Conservation (phyloP, 441 rosid genomes). For the Syzygium syzygioides region DNA sequence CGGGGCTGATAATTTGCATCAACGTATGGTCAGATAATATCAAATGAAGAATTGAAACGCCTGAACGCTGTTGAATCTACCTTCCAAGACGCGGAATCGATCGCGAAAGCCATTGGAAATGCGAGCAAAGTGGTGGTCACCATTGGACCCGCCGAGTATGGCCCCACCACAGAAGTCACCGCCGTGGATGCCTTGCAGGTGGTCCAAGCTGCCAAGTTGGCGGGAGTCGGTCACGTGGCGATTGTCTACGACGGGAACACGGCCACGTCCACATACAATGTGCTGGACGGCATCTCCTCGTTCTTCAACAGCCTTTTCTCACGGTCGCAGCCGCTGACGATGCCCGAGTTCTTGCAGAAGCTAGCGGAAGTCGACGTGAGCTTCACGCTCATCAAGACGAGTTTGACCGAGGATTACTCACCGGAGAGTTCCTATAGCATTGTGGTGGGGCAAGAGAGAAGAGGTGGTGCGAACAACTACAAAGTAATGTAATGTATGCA, state of each 20-base stretch:
- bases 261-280: constrained; percentile 52
- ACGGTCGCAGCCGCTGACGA: constrained; percentile 45
- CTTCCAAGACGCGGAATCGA: constrained; percentile 60
- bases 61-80: constrained; percentile 85
- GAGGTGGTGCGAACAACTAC: constrained; percentile 51
- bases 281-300: constrained; percentile 70
- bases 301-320: constrained; percentile 76
- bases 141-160: constrained; percentile 62
- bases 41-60: constrained; percentile 66
- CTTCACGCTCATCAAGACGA: constrained; percentile 76
- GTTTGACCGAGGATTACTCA: constrained; percentile 67
- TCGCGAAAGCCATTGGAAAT: constrained; percentile 96
- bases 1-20: not conserved
- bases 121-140: constrained; percentile 91
- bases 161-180: constrained; percentile 60
- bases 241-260: constrained; percentile 56
- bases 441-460: constrained; percentile 72
- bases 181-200: constrained; percentile 69
- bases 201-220: constrained; percentile 73
- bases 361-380: constrained; percentile 60
- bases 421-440: constrained; percentile 70
- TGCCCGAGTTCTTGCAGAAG: constrained; percentile 63
- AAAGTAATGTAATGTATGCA: constrained; percentile 99
- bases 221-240: constrained; percentile 80
- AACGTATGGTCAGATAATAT: constrained; percentile 48